A percentile compares a stretch with the other conserved stretches of the same genome.
These are phyloP conservation scores for Blakeslea trispora DNA, from an alignment of 371 early-diverging fungal species.

Conservation along the genomic window DNA sequence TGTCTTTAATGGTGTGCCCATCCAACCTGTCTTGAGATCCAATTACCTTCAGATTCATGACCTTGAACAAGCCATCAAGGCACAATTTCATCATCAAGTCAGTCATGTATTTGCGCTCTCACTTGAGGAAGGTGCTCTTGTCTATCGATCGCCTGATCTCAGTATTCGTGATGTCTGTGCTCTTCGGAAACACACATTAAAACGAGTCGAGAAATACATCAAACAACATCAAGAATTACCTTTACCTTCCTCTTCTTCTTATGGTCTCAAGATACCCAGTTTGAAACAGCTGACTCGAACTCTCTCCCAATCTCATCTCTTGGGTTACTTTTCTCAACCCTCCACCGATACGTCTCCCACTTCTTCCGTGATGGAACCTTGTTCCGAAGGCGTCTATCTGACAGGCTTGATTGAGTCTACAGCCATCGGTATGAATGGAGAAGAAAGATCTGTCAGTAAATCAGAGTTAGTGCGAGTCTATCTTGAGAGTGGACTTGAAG, in stretches of 20 bases:
- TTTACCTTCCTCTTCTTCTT: no score
- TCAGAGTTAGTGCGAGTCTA: slow-evolving; percentile 47
- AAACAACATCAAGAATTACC: no score
- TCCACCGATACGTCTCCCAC: slow-evolving; percentile 12
- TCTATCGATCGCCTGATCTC: slow-evolving; percentile 45
- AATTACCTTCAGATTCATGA: slow-evolving; percentile 33
- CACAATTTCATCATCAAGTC: slow-evolving; percentile 28
- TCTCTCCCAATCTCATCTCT: slow-evolving; percentile 52
- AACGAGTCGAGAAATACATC: slow-evolving; percentile 36
- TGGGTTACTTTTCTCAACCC: slow-evolving; percentile 58
- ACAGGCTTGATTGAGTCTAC: slow-evolving; percentile 36
- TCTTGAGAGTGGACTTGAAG: slow-evolving; percentile 15
- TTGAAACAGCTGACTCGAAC: slow-evolving; percentile 55
- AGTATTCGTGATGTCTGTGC: slow-evolving; percentile 32
- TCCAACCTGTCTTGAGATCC: slow-evolving; percentile 37
- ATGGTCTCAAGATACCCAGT: slow-evolving; percentile 17
- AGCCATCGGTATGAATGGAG: slow-evolving; percentile 34
- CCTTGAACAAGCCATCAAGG: slow-evolving; percentile 25
- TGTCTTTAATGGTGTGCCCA: slow-evolving; percentile 50
- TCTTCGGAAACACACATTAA: slow-evolving; percentile 33
- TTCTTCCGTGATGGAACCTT: no score
- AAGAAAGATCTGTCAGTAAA: slow-evolving; percentile 23
- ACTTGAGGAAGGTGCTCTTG: slow-evolving; percentile 30
- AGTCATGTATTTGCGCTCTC: slow-evolving; percentile 49
- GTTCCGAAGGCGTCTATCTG: slow-evolving; percentile 29